A percentile compares a stretch with the other conserved stretches of the same genome.
These are phyloP conservation scores for Leccinum aurantiacum DNA, from an alignment of 768 basidiomycete species.

Conservation along the genomic window DNA sequence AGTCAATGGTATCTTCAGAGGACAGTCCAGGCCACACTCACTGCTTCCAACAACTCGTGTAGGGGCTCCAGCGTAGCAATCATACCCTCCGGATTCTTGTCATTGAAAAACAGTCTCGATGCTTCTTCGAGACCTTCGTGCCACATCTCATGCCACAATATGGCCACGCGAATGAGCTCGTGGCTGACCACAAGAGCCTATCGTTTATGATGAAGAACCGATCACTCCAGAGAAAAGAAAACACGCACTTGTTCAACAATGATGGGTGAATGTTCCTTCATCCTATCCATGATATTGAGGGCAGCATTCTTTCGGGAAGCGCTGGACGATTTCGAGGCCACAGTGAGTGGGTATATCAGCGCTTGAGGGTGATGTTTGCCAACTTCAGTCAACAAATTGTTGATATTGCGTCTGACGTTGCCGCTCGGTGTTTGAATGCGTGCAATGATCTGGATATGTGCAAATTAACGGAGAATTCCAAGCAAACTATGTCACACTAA, in stretches of 20 bases:
- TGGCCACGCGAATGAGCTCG: slow-evolving; percentile 95
- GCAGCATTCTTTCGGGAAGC: slow-evolving; percentile 79
- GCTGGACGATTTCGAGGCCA: slow-evolving; percentile 95
- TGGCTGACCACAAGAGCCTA: slow-evolving; percentile 87
- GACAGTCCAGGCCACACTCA: slow-evolving; percentile 33
- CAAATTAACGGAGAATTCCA: not conserved
- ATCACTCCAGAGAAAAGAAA: not conserved
- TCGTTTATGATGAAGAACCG: slow-evolving; percentile 3
- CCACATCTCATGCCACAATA: slow-evolving; percentile 99
- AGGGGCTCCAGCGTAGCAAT: slow-evolving; percentile 89
- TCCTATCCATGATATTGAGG: slow-evolving; percentile 81
- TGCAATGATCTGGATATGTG: slow-evolving; percentile 78
- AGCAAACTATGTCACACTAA: slow-evolving; percentile 30
- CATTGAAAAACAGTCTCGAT: slow-evolving; percentile 93
- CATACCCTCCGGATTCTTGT: slow-evolving; percentile 97
- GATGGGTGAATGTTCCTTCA: slow-evolving; percentile 85
- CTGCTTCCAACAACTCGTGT: slow-evolving; percentile 88
- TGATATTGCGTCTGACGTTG: slow-evolving; percentile 87
- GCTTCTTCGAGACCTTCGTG: slow-evolving; percentile 98
- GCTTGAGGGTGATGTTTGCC: slow-evolving; percentile 98
- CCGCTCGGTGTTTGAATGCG: slow-evolving; percentile 92
- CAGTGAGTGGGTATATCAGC: slow-evolving; percentile 91
- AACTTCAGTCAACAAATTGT: slow-evolving; percentile 84
- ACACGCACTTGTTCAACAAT: slow-evolving; percentile 83
- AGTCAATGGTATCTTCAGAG: slow-evolving; percentile 1